Conservation (phyloP, 2,329 filamentous ascomycete species). For the Dendrostoma leiphaemia region DNA sequence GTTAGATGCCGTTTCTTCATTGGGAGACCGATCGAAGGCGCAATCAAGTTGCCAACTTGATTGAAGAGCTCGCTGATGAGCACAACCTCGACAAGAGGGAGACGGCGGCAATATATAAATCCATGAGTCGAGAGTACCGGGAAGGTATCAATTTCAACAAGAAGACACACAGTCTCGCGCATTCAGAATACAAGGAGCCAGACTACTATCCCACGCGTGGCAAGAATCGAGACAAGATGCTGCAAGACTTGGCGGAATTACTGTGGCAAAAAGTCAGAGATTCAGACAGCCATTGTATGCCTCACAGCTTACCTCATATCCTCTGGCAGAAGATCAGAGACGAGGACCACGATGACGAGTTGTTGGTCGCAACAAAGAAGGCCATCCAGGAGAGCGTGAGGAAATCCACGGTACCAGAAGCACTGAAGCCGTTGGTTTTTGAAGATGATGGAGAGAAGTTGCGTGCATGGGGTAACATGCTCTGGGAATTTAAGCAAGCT, state of each 20-base stretch:
- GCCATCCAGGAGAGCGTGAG: neutral
- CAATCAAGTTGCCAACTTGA: conserved; percentile 26
- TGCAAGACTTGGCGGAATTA: neutral
- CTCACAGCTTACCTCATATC: neutral
- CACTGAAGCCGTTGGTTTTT: neutral
- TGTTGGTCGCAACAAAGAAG: neutral
- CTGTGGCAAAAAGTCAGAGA: conserved; percentile 2
- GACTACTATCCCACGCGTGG: conserved; percentile 7
- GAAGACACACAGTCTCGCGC: too few relatives aligned
- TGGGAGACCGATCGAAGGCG: conserved; percentile 38
- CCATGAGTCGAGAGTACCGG: neutral
- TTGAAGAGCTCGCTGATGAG: conserved; percentile 23
- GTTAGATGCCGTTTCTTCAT: conserved; percentile 39
- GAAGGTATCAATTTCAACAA: too few relatives aligned
- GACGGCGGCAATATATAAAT: conserved; percentile 4
- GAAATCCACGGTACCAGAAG: too few relatives aligned
- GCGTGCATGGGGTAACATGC: conserved; percentile 4
- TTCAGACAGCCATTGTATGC: neutral
- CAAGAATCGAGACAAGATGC: conserved; percentile 1
- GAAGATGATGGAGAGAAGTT: neutral
- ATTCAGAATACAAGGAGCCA: conserved; percentile 1
- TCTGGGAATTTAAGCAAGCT: conserved; percentile 5
- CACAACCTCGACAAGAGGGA: neutral
- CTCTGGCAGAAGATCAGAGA: conserved; percentile 10
- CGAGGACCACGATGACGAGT: neutral